Base-by-base conservation (phyloP, 2,329 filamentous ascomycete species). In the Alternaria viburni region DNA sequence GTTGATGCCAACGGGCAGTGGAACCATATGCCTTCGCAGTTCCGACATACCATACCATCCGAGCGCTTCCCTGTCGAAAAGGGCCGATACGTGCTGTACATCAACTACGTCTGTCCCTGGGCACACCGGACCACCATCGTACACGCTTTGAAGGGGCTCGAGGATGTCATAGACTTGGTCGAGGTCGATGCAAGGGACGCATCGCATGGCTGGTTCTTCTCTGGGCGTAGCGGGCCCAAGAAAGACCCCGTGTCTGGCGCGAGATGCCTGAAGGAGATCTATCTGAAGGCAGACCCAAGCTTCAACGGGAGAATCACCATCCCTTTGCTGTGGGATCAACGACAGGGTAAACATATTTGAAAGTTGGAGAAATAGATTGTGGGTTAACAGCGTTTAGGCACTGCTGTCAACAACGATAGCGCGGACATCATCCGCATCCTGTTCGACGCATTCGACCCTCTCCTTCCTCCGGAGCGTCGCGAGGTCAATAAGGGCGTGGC, bases 241-340 rank as follows among this genome's bases (percentile, higher is more conserved):
- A 56, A 57, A 13, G 76, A 79, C 46, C 77, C 77, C 15, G 51
- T 75, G 9, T 70, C 74, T 45, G 76, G 77, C 54, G 69, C 73
- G 72, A 63, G 76, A 51, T 77, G 70, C 60, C 32, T 79, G 47
- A 88, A 89, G 59, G 83, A 96, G 52, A 78, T 96, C 45, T 96
- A 96, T 82, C 88, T 92, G 78, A 85, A 86, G 66, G 88, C 86
- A 7, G 87, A 93, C 70, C 85, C 88, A 3, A 51, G 66, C 9
- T 79, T 79, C 52, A 69, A 65, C 11, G 76, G 77, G 13, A 86
- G 93, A n/a, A 93, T 93, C 76, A 96, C 92, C 0, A 92, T 97
- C 19, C 93, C 93, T 0, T 87, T 92, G 25, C 83, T 97, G 54
- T 92, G 88, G 83, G 90, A 92, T 69, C 90, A 88, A 76, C 87